These are phyloP conservation scores for Colletotrichum somersetense DNA, from an alignment of 2,329 filamentous ascomycete species.

Conservation along the genomic window DNA sequence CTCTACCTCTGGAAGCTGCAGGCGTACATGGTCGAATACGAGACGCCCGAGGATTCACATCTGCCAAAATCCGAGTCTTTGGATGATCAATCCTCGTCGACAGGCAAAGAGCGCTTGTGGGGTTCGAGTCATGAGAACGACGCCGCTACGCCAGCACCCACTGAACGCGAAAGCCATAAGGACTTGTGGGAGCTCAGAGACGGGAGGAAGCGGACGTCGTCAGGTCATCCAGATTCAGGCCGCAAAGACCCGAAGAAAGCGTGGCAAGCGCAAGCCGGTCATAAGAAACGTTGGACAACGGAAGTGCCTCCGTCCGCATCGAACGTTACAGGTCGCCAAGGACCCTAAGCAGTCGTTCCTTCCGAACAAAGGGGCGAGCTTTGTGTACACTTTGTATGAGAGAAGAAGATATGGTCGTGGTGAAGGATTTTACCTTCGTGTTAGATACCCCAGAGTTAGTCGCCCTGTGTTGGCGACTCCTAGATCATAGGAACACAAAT, in stretches of 20 bases:
- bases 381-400: too few species aligned
- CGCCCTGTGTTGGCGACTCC: not conserved
- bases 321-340: not conserved
- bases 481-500: not conserved
- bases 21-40: slow-evolving; percentile 58
- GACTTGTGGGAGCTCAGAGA: too few species aligned
- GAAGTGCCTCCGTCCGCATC: not conserved
- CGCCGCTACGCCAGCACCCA: not conserved
- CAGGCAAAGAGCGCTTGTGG: not conserved
- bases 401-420: not conserved
- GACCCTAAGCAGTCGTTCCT: not conserved
- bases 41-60: not conserved
- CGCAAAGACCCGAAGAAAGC: not conserved
- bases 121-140: not conserved
- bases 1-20: slow-evolving; percentile 70
- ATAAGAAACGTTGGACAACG: not conserved
- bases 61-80: not conserved
- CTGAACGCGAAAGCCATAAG: not conserved
- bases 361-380: too few species aligned
- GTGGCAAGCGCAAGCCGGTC: not conserved
- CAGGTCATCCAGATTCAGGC: too few species aligned
- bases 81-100: too few species aligned
- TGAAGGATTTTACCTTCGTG: too few species aligned
- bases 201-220: not conserved
- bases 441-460: not conserved